These are phyloP conservation scores for Boletus rex-veris DNA, from an alignment of 768 basidiomycete species.

Conservation along the genomic window DNA sequence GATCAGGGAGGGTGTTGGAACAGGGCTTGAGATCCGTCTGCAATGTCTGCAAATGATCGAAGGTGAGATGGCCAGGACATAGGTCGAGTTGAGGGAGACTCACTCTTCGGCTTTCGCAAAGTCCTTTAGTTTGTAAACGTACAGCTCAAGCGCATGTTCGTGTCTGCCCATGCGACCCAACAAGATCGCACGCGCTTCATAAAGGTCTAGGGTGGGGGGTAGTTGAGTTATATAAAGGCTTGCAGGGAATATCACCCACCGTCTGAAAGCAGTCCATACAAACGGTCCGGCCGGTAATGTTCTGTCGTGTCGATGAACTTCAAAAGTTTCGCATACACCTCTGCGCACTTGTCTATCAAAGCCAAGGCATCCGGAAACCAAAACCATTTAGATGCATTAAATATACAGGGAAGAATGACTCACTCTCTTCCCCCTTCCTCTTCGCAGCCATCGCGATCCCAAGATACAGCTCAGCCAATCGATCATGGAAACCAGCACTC, in stretches of 20 bases:
- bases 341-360: constrained; percentile 42
- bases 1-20: constrained; percentile 53
- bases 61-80: not conserved
- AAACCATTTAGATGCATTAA: not conserved
- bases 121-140: constrained; percentile 84
- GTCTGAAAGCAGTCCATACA: constrained; percentile 82
- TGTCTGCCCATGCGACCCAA: constrained; percentile 88
- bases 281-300: constrained; percentile 69
- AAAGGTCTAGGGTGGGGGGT: constrained; percentile 55
- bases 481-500: constrained; percentile 73
- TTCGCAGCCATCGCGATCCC: constrained; percentile 58
- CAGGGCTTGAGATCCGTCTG: constrained; percentile 68
- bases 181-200: constrained; percentile 88
- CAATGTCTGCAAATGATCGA: constrained; percentile 66
- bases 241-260: constrained; percentile 43
- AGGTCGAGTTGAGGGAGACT: constrained; percentile 21
- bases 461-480: constrained; percentile 84
- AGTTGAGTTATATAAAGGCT: not conserved
- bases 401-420: constrained; percentile 14
- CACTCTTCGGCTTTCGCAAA: constrained; percentile 88
- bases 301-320: constrained; percentile 70
- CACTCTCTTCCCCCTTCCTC: constrained; percentile 58
- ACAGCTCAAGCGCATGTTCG: constrained; percentile 91
- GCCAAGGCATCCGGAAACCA: not conserved
- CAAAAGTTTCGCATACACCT: constrained; percentile 67